Conservation (phyloP, 805 yeast species). For the Wickerhamiella occidentalis region DNA sequence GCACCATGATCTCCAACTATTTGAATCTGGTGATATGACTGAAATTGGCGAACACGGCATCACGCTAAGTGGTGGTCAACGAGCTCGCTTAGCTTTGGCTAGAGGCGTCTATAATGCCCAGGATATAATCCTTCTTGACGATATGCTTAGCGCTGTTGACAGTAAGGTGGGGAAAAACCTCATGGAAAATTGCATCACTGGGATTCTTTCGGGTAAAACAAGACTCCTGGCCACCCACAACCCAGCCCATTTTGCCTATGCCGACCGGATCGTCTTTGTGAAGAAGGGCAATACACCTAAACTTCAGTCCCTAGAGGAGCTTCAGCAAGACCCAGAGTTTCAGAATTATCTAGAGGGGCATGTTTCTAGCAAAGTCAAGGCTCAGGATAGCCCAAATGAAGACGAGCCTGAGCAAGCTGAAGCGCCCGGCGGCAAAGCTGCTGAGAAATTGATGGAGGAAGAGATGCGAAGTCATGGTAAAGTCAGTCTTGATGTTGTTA, state of each 20-base stretch:
- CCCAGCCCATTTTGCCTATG: constrained; percentile 52
- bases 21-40: constrained; percentile 14
- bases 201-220: constrained; percentile 45
- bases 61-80: constrained; percentile 82
- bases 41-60: constrained; percentile 88
- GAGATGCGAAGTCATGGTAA: neutral
- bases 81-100: constrained; percentile 73
- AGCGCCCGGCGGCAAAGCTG: neutral
- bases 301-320: constrained; percentile 48
- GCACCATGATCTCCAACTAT: constrained; percentile 40
- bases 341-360: neutral
- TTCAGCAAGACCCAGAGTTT: constrained; percentile 22
- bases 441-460: constrained; percentile 1
- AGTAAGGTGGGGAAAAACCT: constrained; percentile 77
- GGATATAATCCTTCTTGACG: constrained; percentile 62
- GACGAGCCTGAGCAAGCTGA: neutral
- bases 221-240: constrained; percentile 78
- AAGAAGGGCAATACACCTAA: constrained; percentile 32
- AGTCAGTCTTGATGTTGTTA: neutral
- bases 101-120: constrained; percentile 61
- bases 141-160: constrained; percentile 79
- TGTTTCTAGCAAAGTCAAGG: neutral
- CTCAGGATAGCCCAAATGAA: neutral
- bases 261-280: constrained; percentile 58
- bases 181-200: constrained; percentile 54